Base-by-base conservation (phyloP, 1,284 basidiomycete species). In the Irpex rosettiformis region DNA sequence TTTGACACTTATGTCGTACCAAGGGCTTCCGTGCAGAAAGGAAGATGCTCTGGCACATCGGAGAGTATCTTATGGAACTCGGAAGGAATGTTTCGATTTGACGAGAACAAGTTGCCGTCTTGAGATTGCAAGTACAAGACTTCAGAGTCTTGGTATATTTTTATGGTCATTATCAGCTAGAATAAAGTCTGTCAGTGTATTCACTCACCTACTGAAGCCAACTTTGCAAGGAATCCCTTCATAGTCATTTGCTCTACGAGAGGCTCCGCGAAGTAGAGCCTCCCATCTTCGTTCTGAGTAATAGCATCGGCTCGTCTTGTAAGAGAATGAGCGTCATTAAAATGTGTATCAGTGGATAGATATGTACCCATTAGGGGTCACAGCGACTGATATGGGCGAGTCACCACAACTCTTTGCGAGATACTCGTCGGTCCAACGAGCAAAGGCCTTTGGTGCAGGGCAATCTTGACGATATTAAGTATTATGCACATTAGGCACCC, bases 101-200 rank as follows among this genome's bases (percentile, higher is more conserved):
- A 68, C 1, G 82, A 79, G 65, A 84, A 91, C 29, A 96, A 66
- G 70, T 96, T 96, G 8, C 94, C 94, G 70, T 96, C 93, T 71
- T 96, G 94, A 1, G 89, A 92, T 70, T 96, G 94, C 4, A 96
- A 77, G 71, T 96, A 96, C 61, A 79, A 74, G 3, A 87, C 79
- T 55, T 89, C 82, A 3, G 61, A 18, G 13, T 52, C 18, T 7
- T 59, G 10, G 25, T 40, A 43, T 48, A 13, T n/a, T 1, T 5
- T 25, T 10, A 29, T 21, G 25, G 6, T 56, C 13, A 2, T 10
- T 30, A 48, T 18, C 5, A 61, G 66, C 62, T 67, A 61, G 72
- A 2, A 21, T 10, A 25, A 25, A 47, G 45, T n/a, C 7, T 4
- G 21, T 24, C 21, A 21, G 45, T 47, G 24, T 13, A 13, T 25